phyloP scores from a whole-genome alignment of 1,284 basidiomycete species.

The Trametes pubescens region DNA sequence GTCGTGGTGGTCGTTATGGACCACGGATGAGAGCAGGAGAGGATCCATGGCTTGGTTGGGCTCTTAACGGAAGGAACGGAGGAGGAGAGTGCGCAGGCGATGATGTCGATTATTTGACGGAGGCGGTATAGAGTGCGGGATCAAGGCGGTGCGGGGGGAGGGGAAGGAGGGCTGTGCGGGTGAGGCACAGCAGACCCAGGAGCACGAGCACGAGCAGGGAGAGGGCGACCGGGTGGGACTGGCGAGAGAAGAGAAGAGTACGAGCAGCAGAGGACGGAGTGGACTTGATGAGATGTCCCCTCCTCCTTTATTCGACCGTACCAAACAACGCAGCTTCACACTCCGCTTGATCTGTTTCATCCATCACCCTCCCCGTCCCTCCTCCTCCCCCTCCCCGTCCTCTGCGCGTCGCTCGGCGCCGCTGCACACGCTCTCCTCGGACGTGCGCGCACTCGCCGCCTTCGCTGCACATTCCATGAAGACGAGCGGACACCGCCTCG shows the following conservation, averaged over 20 bases:
- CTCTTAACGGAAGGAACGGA: conserved; percentile 36
- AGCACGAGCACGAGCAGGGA: conserved; percentile 9
- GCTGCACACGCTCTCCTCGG: background rate
- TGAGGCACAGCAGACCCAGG: conserved; percentile 23
- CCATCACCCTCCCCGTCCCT: conserved; percentile 19
- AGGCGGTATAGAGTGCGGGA: conserved; percentile 30
- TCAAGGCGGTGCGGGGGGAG: conserved; percentile 27
- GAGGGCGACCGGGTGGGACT: background rate
- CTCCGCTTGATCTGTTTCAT: conserved; percentile 37
- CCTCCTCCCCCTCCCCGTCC: background rate
- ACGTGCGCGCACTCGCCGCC: background rate
- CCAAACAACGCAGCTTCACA: conserved; percentile 27
- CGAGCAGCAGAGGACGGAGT: conserved; percentile 7
- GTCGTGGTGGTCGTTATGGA: conserved; percentile 37
- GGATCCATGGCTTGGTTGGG: conserved; percentile 35
- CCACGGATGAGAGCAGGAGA: conserved; percentile 37
- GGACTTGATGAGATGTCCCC: conserved; percentile 17
- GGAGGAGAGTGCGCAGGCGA: conserved; percentile 33
- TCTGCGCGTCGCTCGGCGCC: background rate
- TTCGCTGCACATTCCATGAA: conserved; percentile 6
- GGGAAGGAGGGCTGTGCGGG: conserved; percentile 29
- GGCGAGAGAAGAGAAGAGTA: background rate
- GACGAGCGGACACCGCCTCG: conserved; percentile 24
- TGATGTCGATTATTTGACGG: conserved; percentile 41
- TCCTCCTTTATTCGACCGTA: conserved; percentile 26